Conservation (phyloP, 2,329 filamentous ascomycete genomes). For the Cordyceps cateniannulata region DNA sequence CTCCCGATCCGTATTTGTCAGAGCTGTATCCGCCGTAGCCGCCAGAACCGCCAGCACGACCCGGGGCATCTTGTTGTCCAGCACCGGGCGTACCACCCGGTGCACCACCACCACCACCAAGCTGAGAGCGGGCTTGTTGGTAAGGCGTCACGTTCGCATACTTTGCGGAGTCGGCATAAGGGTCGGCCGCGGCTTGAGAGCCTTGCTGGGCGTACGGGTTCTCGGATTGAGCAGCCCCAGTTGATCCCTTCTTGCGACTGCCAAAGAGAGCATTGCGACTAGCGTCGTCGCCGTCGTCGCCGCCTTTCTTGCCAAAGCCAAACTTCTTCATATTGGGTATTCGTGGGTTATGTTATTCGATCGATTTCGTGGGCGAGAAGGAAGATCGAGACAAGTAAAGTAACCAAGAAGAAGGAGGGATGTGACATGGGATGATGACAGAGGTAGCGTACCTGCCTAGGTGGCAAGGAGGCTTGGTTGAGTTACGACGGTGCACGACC, state of each 20-base stretch:
- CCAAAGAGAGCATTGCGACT: constrained; percentile 47
- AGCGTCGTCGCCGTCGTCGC: constrained; percentile 41
- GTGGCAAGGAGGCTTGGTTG: constrained; percentile 8
- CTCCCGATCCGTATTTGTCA: constrained; percentile 44
- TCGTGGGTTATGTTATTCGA: not conserved
- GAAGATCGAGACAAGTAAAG: not conserved
- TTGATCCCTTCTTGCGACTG: constrained; percentile 42
- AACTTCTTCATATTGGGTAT: constrained; percentile 49
- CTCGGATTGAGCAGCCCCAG: constrained; percentile 36
- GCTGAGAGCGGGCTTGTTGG: constrained; percentile 34
- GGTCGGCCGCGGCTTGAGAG: constrained; percentile 35
- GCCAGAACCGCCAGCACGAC: constrained; percentile 18
- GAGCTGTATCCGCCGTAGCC: constrained; percentile 41
- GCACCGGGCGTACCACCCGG: constrained; percentile 15
- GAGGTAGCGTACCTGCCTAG: not conserved
- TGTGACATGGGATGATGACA: not conserved
- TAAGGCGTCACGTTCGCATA: constrained; percentile 40
- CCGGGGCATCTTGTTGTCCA: constrained; percentile 4
- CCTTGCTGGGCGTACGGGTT: constrained; percentile 55
- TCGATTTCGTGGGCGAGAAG: not conserved
- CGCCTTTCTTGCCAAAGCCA: constrained; percentile 49
- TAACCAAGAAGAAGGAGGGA: not conserved
- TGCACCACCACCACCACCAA: constrained; percentile 24
- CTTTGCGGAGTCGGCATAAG: constrained; percentile 44
- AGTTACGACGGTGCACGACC: not conserved